A percentile compares a stretch with the other conserved stretches of the same genome.
Conservation (phyloP, 1,284 basidiomycete species). For the Cryptococcus sp. region DNA sequence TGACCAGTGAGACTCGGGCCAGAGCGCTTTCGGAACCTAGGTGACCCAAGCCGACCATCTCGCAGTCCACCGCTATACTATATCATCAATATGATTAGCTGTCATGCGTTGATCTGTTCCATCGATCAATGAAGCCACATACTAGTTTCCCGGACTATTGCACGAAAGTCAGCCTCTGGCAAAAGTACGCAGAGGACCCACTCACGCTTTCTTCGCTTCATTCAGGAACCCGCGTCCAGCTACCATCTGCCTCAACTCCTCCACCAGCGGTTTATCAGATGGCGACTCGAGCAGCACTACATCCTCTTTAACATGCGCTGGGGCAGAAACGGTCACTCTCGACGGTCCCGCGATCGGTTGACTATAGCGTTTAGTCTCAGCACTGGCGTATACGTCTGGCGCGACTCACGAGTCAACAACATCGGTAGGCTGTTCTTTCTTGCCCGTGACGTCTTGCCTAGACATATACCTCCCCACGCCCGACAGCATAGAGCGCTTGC, state of each 20-base stretch:
- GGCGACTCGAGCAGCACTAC: constrained; percentile 37
- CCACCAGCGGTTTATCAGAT: constrained; percentile 30
- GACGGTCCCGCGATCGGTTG: constrained; percentile 15
- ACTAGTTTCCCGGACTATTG: constrained; percentile 39
- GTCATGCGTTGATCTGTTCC: neutral
- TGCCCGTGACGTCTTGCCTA: constrained; percentile 1
- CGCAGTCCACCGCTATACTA: constrained; percentile 41
- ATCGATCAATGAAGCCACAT: constrained; percentile 1
- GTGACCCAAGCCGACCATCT: constrained; percentile 94
- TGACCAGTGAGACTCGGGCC: constrained; percentile 89
- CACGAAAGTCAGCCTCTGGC: constrained; percentile 9
- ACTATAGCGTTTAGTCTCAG: neutral
- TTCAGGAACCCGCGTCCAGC: constrained; percentile 37
- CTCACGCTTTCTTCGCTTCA: constrained; percentile 46
- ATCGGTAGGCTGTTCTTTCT: too few species aligned
- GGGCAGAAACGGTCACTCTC: constrained; percentile 16
- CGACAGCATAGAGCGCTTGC: constrained; percentile 1
- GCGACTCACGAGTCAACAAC: too few species aligned
- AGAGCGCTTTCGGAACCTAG: constrained; percentile 78
- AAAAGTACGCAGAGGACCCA: neutral
- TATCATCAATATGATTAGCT: neutral
- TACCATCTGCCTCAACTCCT: constrained; percentile 48
- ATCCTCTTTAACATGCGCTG: constrained; percentile 24
- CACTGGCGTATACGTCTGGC: too few species aligned
- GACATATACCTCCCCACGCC: constrained; percentile 6